phyloP scores from a whole-genome alignment of 768 basidiomycete genomes.

The Boletales sp. region DNA sequence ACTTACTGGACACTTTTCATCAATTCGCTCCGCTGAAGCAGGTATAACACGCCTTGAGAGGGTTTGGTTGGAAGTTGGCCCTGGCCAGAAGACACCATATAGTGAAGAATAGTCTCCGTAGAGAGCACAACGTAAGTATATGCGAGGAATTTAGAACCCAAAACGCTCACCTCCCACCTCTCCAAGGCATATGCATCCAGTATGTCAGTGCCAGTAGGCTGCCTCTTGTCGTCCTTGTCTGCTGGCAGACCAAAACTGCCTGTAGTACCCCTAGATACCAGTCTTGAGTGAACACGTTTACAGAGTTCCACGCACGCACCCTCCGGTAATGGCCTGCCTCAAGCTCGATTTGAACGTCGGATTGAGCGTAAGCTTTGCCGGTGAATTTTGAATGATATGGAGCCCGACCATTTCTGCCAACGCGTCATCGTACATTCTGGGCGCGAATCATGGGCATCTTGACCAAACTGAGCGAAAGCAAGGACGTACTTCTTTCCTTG shows the following conservation, averaged over 20 bases:
- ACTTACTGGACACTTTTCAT: conserved; percentile 74
- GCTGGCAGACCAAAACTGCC: conserved; percentile 84
- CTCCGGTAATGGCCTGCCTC: conserved; percentile 82
- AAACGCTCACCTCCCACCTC: conserved; percentile 76
- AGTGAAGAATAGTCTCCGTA: conserved; percentile 87
- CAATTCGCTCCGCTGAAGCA: conserved; percentile 80
- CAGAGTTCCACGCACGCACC: conserved; percentile 47
- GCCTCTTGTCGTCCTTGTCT: conserved; percentile 58
- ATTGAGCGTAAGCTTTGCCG: conserved; percentile 66
- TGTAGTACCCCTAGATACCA: conserved; percentile 55
- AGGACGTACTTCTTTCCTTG: conserved; percentile 64
- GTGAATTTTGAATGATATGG: conserved; percentile 63
- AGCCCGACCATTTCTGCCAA: conserved; percentile 59
- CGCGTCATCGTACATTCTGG: conserved; percentile 70
- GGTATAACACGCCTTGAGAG: conserved; percentile 77
- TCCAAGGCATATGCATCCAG: conserved; percentile 82
- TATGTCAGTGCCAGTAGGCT: conserved; percentile 49
- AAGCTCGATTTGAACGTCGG: conserved; percentile 74
- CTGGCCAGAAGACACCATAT: conserved; percentile 92
- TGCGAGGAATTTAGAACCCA: neutral
- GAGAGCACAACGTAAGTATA: neutral
- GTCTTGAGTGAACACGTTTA: conserved; percentile 6
- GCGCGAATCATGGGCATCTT: conserved; percentile 2
- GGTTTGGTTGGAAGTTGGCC: conserved; percentile 75
- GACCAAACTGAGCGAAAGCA: neutral